Percentiles rank a stretch among this genome's conserved stretches.
These are phyloP conservation scores for Wickerhamiella musiphila DNA, from an alignment of 805 yeast genomes.

Conservation along the genomic window DNA sequence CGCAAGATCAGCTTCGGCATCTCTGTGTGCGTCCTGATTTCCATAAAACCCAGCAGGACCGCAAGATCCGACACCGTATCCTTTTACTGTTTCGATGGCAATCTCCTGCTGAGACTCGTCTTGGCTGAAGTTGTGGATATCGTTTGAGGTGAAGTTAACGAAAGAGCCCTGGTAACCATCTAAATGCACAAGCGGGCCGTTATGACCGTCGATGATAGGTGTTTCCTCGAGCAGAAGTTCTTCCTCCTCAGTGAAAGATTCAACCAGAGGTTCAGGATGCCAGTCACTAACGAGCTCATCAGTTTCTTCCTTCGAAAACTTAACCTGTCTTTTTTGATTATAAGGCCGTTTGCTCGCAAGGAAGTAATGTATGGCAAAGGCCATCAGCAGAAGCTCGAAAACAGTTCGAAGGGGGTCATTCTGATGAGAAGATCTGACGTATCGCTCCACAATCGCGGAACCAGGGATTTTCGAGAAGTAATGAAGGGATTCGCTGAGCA, in stretches of 20 bases:
- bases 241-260: conserved; percentile 27
- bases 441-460: conserved; percentile 29
- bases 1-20: conserved; percentile 61
- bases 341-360: conserved; percentile 57
- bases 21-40: conserved; percentile 76
- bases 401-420: conserved; percentile 85
- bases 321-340: conserved; percentile 52
- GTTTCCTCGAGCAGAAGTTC: conserved; percentile 39
- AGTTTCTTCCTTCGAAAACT: conserved; percentile 35
- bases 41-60: conserved; percentile 98
- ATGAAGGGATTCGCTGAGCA: conserved; percentile 7
- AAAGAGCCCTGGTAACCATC: conserved; percentile 24
- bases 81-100: conserved; percentile 41
- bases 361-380: conserved; percentile 78
- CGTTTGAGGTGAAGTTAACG: conserved; percentile 52
- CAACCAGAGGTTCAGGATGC: conserved; percentile 75
- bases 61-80: conserved; percentile 92
- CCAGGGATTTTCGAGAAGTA: conserved; percentile 22
- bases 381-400: conserved; percentile 55
- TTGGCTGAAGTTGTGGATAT: conserved; percentile 47
- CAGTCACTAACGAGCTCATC: conserved; percentile 79
- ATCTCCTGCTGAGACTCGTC: conserved; percentile 30
- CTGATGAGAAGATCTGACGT: conserved; percentile 72
- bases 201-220: conserved; percentile 46
- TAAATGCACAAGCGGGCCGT: conserved; percentile 25